Evolutionary conservation across 495 filamentous ascomycete genomes (phyloP).

Genomic region (Lepraria neglecta): DNA sequence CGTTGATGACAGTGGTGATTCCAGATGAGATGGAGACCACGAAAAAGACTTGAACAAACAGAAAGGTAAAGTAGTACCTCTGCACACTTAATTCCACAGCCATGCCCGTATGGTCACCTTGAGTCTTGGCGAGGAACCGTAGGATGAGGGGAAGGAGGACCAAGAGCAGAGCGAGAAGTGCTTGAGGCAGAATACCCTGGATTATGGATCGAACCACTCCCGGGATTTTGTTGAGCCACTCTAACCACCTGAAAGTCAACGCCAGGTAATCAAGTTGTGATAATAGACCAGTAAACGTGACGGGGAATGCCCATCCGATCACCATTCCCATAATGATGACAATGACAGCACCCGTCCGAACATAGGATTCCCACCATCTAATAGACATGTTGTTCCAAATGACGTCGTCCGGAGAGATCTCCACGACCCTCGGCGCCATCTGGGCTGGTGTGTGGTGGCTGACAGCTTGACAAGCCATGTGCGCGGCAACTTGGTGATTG

Average conservation of each 20-base stretch:
- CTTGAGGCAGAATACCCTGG: constrained; percentile 78
- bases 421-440: constrained; percentile 88
- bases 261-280: constrained; percentile 68
- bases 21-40: constrained; percentile 86
- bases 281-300: constrained; percentile 77
- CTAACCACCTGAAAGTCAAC: constrained; percentile 56
- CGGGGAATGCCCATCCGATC: constrained; percentile 85
- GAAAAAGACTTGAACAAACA: constrained; percentile 93
- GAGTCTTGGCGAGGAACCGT: constrained; percentile 61
- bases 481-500: constrained; percentile 93
- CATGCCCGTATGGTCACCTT: constrained; percentile 79
- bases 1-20: constrained; percentile 56
- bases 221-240: constrained; percentile 61
- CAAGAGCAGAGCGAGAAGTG: constrained; percentile 73
- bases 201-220: constrained; percentile 61
- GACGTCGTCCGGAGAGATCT: constrained; percentile 89
- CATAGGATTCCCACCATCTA: constrained; percentile 87
- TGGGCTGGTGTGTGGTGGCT: constrained; percentile 88
- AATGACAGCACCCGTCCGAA: constrained; percentile 62
- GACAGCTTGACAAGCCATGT: constrained; percentile 94
- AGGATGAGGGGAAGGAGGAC: constrained; percentile 74
- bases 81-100: constrained; percentile 76
- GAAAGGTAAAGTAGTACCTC: constrained; percentile 87
- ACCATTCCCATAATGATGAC: constrained; percentile 67
- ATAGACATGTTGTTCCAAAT: constrained; percentile 98